Base-by-base conservation (phyloP, 1,139 yeast genomes). In the Wickerhamomyces sp. region DNA sequence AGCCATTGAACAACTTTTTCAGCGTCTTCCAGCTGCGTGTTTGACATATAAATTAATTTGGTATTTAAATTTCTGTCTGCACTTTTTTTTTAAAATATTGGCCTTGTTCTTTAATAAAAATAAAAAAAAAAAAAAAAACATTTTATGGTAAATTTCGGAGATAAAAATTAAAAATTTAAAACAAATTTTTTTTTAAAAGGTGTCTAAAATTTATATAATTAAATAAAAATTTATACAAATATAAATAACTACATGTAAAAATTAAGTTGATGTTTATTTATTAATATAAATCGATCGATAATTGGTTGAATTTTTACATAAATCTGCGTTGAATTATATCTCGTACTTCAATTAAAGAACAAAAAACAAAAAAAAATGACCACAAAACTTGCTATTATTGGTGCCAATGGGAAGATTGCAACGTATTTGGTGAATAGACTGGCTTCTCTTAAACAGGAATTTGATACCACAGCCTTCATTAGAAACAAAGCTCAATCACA, bases 361-460 rank as follows among this genome's bases (percentile, higher is more conserved):
- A 15, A 21, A 21, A 21, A 7, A 5, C 4, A n/a, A 16, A 9
- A 9, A 3, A 36, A 22, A 38, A 33, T 43, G 37, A 43, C 35
- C 10, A 38, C 51, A 35, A 68, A 57, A 49, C 64, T 72, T 5
- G 71, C 71, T 20, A 65, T 80, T 12, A 65, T 80, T 43, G 87
- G 87, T 28, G 82, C 85, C 20, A 78, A 77, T 52, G 86, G 87
- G 30, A 70, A 70, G 45, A 68, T 80, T 15, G 86, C 81, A 16
- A 45, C 51, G 3, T 42, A 37, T 7, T 41, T 54, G 12, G 29
- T 51, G 16, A 33, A 47, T 12, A 48, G 49, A 33, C 36, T 52
- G 1, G 29, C 51, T 2, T 42, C 51, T 33, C 43, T 51, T 10
- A 43, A 53, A 7, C 43, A 53, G 3, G 62, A 55, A 31, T 61